Percentiles rank a stretch among this genome's conserved stretches.
Conservation (phyloP, 1,139 yeast species). For the Taphrina pruni region DNA sequence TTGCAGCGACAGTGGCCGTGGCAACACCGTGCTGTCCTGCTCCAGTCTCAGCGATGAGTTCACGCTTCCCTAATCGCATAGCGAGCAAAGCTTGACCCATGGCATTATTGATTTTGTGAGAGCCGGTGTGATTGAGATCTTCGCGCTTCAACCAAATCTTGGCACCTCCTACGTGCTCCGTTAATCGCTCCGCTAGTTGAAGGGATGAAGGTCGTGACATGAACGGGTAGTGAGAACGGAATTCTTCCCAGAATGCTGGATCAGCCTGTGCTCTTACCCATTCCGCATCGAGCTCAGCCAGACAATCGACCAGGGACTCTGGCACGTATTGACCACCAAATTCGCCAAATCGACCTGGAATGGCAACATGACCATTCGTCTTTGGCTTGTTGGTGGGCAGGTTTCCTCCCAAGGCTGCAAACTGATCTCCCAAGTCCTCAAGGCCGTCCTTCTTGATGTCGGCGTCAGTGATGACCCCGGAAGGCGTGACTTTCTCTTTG, state of each 20-base stretch:
- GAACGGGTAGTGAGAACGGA: conserved; percentile 77
- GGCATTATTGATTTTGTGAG: conserved; percentile 96
- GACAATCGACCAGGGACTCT: conserved; percentile 89
- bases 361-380: conserved; percentile 50
- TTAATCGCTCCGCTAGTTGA: conserved; percentile 86
- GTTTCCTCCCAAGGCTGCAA: conserved; percentile 42
- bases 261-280: conserved; percentile 88
- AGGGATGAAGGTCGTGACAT: conserved; percentile 96
- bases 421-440: conserved; percentile 41
- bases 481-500: conserved; percentile 43
- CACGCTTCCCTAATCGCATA: conserved; percentile 84
- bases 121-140: conserved; percentile 96
- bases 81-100: conserved; percentile 93
- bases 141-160: conserved; percentile 98
- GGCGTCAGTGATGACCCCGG: conserved; percentile 45
- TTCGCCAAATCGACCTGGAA: conserved; percentile 81
- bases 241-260: conserved; percentile 91
- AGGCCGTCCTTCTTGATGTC: conserved; percentile 43
- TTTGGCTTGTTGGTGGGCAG: conserved; percentile 31
- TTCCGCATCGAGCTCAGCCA: conserved; percentile 83
- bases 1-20: conserved; percentile 98
- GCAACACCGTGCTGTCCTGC: conserved; percentile 99
- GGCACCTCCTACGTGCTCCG: conserved; percentile 94
- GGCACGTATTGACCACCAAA: conserved; percentile 99
- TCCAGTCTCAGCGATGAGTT: conserved; percentile 97